These are phyloP conservation scores for Mycena maculata DNA, from an alignment of 768 basidiomycete genomes.

Conservation along the genomic window DNA sequence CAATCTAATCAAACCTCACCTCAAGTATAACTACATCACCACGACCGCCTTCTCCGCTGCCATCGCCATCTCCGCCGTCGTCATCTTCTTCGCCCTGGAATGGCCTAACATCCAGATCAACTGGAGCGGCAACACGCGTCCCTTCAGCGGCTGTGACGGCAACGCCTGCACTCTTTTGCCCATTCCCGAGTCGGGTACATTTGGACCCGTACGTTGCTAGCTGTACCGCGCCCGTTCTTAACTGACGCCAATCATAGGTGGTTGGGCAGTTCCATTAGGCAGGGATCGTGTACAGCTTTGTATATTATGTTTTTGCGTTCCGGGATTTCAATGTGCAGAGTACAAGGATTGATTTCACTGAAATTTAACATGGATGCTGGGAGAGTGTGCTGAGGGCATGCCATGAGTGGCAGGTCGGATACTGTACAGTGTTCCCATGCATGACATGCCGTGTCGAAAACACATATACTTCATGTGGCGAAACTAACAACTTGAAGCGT, in stretches of 20 bases:
- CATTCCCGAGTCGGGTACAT: constrained; percentile 34
- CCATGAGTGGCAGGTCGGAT: too few relatives aligned
- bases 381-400: too few relatives aligned
- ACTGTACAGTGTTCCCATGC: too few relatives aligned
- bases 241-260: background rate
- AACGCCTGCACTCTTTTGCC: constrained; percentile 32
- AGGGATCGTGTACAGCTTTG: too few relatives aligned
- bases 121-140: constrained; percentile 47
- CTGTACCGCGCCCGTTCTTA: background rate
- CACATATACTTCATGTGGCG: too few relatives aligned
- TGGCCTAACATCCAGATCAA: constrained; percentile 38
- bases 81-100: constrained; percentile 51
- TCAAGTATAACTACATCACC: constrained; percentile 32
- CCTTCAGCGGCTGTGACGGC: constrained; percentile 35
- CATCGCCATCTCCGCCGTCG: constrained; percentile 49
- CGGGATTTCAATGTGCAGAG: too few relatives aligned
- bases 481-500: too few relatives aligned
- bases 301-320: too few relatives aligned
- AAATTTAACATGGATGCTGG: too few relatives aligned
- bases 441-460: too few relatives aligned
- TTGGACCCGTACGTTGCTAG: constrained; percentile 37
- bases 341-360: too few relatives aligned
- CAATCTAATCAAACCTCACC: too few relatives aligned
- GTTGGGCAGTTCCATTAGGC: background rate
- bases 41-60: constrained; percentile 47